These are phyloP conservation scores for Diaporthe humulicola DNA, from an alignment of 2,329 filamentous ascomycete species.

Conservation along the genomic window DNA sequence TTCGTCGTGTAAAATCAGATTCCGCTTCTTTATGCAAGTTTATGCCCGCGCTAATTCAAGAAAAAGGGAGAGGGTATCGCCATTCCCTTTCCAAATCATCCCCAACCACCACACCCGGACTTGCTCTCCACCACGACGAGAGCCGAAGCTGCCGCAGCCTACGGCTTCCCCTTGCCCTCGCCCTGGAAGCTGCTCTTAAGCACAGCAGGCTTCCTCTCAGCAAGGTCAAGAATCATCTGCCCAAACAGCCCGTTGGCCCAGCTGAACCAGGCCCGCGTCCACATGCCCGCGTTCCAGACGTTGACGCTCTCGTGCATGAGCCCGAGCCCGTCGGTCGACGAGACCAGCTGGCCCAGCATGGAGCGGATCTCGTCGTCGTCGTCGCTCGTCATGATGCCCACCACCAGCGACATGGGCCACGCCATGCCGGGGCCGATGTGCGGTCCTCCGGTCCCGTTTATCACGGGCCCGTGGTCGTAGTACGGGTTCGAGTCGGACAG, in stretches of 20 bases:
- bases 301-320: slow-evolving; percentile 78
- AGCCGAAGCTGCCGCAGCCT: not conserved
- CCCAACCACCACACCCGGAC: not conserved
- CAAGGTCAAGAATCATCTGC: slow-evolving; percentile 83
- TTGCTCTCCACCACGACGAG: no score
- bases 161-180: not conserved
- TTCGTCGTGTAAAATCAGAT: slow-evolving; percentile 1
- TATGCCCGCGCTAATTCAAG: not conserved
- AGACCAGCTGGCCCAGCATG: slow-evolving; percentile 66
- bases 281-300: slow-evolving; percentile 68
- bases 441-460: slow-evolving; percentile 46
- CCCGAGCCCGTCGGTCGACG: slow-evolving; percentile 71
- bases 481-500: slow-evolving; percentile 74
- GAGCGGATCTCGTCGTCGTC: slow-evolving; percentile 72
- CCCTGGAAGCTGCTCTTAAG: slow-evolving; percentile 59
- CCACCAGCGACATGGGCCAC: slow-evolving; percentile 80
- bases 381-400: slow-evolving; percentile 76
- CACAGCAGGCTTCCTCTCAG: slow-evolving; percentile 78
- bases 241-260: slow-evolving; percentile 94
- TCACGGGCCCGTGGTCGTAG: slow-evolving; percentile 49
- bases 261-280: slow-evolving; percentile 73
- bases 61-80: not conserved
- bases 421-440: slow-evolving; percentile 65
- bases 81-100: not conserved
- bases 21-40: slow-evolving; percentile 15